phyloP scores from a whole-genome alignment of 306 rosid species.

The Prunus persica region Prunus_persica_NCBIv2 NC_034011.1:21059001-21059500 shows the following conservation, averaged over 20 bases:
- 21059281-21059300: no score
- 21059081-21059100: slow-evolving; percentile 60
- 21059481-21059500: no score
- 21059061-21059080: slow-evolving; percentile 57
- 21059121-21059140: slow-evolving; percentile 42
- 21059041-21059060: slow-evolving; percentile 46
- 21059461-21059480: no score
- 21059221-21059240: slow-evolving; percentile 55
- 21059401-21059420: no score
- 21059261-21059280: slow-evolving; percentile 6
- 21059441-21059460: no score
- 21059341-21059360: neutral
- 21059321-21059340: neutral
- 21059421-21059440: no score
- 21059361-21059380: neutral
- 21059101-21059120: slow-evolving; percentile 40
- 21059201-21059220: slow-evolving; percentile 66
- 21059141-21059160: slow-evolving; percentile 56
- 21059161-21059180: slow-evolving; percentile 66
- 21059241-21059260: slow-evolving; percentile 34
- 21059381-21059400: neutral
- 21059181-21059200: slow-evolving; percentile 73
- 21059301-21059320: slow-evolving; percentile 17
- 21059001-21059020: slow-evolving; percentile 1
- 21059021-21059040: slow-evolving; percentile 31